A percentile compares a stretch with the other conserved stretches of the same genome.
Evolutionary conservation across 371 early-diverging fungal species (phyloP).

Genomic region (Mucor mucedo): DNA sequence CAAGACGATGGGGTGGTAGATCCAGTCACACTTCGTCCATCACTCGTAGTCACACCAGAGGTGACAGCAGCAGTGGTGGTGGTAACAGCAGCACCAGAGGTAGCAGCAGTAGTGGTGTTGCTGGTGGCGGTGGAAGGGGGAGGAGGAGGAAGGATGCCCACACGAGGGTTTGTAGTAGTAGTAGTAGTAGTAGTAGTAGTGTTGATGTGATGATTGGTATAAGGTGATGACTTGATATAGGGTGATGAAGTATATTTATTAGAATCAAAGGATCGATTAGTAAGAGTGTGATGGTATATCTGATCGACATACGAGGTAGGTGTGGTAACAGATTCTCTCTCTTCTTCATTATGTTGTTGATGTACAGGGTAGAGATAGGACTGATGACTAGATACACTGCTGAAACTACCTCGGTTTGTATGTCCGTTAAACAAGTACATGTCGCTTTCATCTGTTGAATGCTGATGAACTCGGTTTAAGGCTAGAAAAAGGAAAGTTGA

Average conservation of each 20-base stretch:
- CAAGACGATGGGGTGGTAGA: conserved; percentile 32
- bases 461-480: background rate
- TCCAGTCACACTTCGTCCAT: conserved; percentile 11
- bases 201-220: background rate
- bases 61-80: conserved; percentile 2
- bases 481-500: conserved; percentile 5
- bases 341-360: conserved; percentile 13
- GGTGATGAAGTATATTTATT: conserved; percentile 2
- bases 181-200: too few species aligned
- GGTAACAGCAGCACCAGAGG: background rate
- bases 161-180: too few species aligned
- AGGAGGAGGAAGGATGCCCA: too few species aligned
- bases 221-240: conserved; percentile 12
- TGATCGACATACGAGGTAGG: conserved; percentile 16
- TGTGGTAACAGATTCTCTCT: conserved; percentile 18
- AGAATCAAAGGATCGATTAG: conserved; percentile 2
- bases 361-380: conserved; percentile 20
- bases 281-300: background rate
- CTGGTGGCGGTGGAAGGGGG: too few species aligned
- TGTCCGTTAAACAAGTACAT: conserved; percentile 4
- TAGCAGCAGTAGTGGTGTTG: too few species aligned
- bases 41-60: background rate
- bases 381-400: conserved; percentile 28
- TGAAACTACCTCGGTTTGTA: conserved; percentile 20
- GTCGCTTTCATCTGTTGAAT: conserved; percentile 11